phyloP scores from a whole-genome alignment of 2,329 filamentous ascomycete species.

The Dactylellina leptospora region DNA sequence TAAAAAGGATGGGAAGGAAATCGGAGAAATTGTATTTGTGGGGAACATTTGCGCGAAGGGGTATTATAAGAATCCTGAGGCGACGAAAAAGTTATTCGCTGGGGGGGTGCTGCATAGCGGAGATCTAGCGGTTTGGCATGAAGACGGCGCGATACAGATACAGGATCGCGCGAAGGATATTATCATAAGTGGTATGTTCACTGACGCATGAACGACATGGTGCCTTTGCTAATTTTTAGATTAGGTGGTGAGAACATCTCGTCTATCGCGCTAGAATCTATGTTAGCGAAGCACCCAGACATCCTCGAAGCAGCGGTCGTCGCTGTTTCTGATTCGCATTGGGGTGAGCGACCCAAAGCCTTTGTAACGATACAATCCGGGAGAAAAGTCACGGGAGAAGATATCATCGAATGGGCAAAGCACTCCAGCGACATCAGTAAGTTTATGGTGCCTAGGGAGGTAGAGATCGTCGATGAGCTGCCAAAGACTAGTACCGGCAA shows the following conservation, averaged over 20 bases:
- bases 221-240: slow-evolving; percentile 10
- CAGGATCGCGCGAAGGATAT: slow-evolving; percentile 96
- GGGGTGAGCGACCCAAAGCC: slow-evolving; percentile 95
- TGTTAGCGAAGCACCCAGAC: slow-evolving; percentile 86
- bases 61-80: slow-evolving; percentile 89
- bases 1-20: slow-evolving; percentile 74
- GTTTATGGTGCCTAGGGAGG: slow-evolving; percentile 82
- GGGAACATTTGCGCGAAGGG: slow-evolving; percentile 86
- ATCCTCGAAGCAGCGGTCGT: slow-evolving; percentile 93
- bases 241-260: slow-evolving; percentile 95
- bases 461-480: slow-evolving; percentile 82
- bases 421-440: slow-evolving; percentile 80
- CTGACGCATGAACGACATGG: neutral
- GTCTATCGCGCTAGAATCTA: slow-evolving; percentile 86
- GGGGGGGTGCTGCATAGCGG: slow-evolving; percentile 89
- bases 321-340: slow-evolving; percentile 84
- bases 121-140: slow-evolving; percentile 91
- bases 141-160: slow-evolving; percentile 90
- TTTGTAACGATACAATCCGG: slow-evolving; percentile 82
- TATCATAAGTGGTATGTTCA: slow-evolving; percentile 82
- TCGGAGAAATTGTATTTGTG: slow-evolving; percentile 81
- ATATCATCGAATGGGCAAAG: slow-evolving; percentile 87
- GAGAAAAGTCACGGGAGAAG: slow-evolving; percentile 69
- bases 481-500: slow-evolving; percentile 98
- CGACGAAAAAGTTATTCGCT: slow-evolving; percentile 84